A percentile compares a stretch with the other conserved stretches of the same genome.
Conservation (phyloP, 495 filamentous ascomycete genomes). For the Astrocystis sublimbata region DNA sequence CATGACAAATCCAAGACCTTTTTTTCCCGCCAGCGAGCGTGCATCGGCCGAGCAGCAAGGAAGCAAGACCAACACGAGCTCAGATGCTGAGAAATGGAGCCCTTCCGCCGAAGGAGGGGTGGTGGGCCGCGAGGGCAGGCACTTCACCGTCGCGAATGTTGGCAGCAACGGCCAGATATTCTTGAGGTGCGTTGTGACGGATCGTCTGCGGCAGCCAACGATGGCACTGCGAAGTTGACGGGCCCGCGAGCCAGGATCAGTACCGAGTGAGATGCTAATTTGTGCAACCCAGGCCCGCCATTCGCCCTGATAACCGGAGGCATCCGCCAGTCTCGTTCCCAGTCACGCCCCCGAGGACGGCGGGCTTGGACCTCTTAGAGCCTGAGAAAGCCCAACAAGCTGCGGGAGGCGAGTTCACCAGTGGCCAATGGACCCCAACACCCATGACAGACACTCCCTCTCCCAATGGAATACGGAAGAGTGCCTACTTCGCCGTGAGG, state of each 20-base stretch:
- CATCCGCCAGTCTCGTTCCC: slow-evolving; percentile 61
- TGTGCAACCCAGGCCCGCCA: slow-evolving; percentile 52
- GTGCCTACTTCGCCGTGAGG: slow-evolving; percentile 31
- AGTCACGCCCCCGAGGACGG: slow-evolving; percentile 57
- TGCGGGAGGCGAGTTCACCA: slow-evolving; percentile 48
- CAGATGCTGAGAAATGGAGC: slow-evolving; percentile 45
- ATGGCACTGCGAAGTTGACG: not conserved
- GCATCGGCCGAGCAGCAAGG: slow-evolving; percentile 40
- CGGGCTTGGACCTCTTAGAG: slow-evolving; percentile 50
- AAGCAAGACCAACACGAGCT: slow-evolving; percentile 35
- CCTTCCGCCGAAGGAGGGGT: slow-evolving; percentile 51
- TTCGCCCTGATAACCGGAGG: slow-evolving; percentile 58
- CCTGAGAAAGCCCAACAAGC: slow-evolving; percentile 30
- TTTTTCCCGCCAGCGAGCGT: slow-evolving; percentile 48
- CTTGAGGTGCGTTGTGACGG: slow-evolving; percentile 68
- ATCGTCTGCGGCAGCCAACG: not conserved
- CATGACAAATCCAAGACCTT: slow-evolving; percentile 33
- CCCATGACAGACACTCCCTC: slow-evolving; percentile 32
- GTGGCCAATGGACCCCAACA: slow-evolving; percentile 44
- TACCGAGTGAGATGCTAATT: slow-evolving; percentile 11
- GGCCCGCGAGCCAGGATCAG: not conserved
- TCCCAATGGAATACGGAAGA: slow-evolving; percentile 31
- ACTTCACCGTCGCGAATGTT: slow-evolving; percentile 93
- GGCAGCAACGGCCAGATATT: slow-evolving; percentile 93
- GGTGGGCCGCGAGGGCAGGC: slow-evolving; percentile 63